phyloP scores from a whole-genome alignment of 371 early-diverging fungal species.

The Syncephalastrum contaminatum region DNA sequence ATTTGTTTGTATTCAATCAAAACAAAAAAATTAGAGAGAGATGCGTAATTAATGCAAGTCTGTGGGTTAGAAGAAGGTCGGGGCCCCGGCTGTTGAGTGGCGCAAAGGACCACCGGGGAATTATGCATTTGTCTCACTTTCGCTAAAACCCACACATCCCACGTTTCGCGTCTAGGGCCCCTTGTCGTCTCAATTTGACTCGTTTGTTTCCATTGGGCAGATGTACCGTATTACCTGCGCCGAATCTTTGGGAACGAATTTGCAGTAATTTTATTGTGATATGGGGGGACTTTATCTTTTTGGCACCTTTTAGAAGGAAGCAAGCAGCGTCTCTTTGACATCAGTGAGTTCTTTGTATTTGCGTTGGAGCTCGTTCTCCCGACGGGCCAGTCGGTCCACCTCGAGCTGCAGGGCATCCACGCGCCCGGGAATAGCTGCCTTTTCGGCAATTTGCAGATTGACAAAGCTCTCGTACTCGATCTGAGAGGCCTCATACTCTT shows the following conservation, averaged over 20 bases:
- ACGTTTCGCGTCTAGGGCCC: no score
- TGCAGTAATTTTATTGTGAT: no score
- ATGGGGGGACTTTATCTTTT: no score
- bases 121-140: no score
- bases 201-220: no score
- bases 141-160: no score
- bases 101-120: no score
- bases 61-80: not conserved
- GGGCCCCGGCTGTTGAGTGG: not conserved
- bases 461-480: slow-evolving; percentile 69
- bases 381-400: slow-evolving; percentile 55
- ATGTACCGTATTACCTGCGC: no score
- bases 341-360: slow-evolving; percentile 66
- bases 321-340: slow-evolving; percentile 25
- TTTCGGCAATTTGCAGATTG: slow-evolving; percentile 54
- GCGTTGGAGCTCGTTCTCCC: slow-evolving; percentile 73
- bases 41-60: slow-evolving; percentile 1
- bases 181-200: no score
- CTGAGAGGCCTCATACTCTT: slow-evolving; percentile 63
- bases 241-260: no score
- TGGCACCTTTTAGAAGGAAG: no score
- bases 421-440: slow-evolving; percentile 66
- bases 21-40: not conserved
- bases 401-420: slow-evolving; percentile 67
- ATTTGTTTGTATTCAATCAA: slow-evolving; percentile 1